Evolutionary conservation across 306 rosid genomes (phyloP).

Genomic region (Prunus persica): DNA sequence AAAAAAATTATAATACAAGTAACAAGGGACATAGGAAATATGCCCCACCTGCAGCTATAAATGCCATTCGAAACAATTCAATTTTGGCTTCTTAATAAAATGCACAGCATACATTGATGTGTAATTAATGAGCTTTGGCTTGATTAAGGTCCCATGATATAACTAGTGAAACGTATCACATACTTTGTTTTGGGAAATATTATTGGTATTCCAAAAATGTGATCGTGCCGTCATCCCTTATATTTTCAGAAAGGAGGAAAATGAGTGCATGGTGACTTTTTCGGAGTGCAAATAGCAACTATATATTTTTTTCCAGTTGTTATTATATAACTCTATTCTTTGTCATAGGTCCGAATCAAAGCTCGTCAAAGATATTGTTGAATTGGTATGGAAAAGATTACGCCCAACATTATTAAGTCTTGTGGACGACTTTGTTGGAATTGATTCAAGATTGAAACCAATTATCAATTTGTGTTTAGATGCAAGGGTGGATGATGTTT

Average conservation of each 20-base stretch:
- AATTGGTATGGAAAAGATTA: neutral
- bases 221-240: no score
- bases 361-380: neutral
- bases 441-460: neutral
- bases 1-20: no score
- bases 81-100: no score
- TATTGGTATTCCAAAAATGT: no score
- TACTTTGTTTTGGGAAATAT: no score
- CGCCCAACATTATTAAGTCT: neutral
- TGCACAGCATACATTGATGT: no score
- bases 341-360: neutral
- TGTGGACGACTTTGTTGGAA: neutral
- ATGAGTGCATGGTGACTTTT: no score
- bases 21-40: neutral
- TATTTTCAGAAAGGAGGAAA: no score
- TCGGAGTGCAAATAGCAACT: no score
- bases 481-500: no score
- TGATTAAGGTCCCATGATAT: neutral
- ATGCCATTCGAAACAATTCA: neutral
- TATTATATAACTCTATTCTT: neutral
- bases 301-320: neutral
- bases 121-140: neutral
- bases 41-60: neutral
- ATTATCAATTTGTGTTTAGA: no score
- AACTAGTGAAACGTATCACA: no score